These are phyloP conservation scores for Boletellus sp. DNA, from an alignment of 768 basidiomycete species.

Conservation along the genomic window DNA sequence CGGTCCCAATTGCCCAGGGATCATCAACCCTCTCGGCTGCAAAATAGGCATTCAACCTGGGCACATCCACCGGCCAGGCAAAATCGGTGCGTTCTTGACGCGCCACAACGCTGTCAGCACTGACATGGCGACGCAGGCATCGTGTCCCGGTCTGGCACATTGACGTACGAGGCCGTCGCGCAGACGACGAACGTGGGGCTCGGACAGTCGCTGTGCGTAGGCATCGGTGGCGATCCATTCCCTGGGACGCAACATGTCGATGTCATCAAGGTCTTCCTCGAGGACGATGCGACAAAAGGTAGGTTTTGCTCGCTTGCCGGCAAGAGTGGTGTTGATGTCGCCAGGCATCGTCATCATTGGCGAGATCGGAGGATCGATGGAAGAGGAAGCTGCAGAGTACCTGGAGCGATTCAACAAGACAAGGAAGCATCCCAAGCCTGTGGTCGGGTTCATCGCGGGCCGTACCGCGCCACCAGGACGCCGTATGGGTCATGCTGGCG, in stretches of 20 bases:
- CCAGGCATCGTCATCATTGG: conserved; percentile 95
- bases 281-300: conserved; percentile 94
- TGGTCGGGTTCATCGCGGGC: conserved; percentile 97
- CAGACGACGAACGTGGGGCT: conserved; percentile 95
- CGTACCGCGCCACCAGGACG: conserved; percentile 96
- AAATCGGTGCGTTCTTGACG: conserved; percentile 63
- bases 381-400: conserved; percentile 98
- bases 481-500: conserved; percentile 98
- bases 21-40: conserved; percentile 95
- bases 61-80: conserved; percentile 94
- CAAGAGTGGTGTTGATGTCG: conserved; percentile 3
- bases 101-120: neutral
- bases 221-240: conserved; percentile 97
- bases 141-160: conserved; percentile 90
- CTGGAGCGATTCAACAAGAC: conserved; percentile 91
- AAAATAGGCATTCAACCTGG: conserved; percentile 99
- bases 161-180: conserved; percentile 98
- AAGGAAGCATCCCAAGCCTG: conserved; percentile 82
- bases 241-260: conserved; percentile 95
- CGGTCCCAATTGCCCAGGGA: conserved; percentile 97
- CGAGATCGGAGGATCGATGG: conserved; percentile 99
- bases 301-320: neutral
- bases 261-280: conserved; percentile 92
- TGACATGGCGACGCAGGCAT: conserved; percentile 52
- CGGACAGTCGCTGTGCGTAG: conserved; percentile 94